Evolutionary conservation across 148 eudicot species (phyloP), one percentile per base, ranked within the genome.

Genomic region (Rhododendron vialii): DNA sequence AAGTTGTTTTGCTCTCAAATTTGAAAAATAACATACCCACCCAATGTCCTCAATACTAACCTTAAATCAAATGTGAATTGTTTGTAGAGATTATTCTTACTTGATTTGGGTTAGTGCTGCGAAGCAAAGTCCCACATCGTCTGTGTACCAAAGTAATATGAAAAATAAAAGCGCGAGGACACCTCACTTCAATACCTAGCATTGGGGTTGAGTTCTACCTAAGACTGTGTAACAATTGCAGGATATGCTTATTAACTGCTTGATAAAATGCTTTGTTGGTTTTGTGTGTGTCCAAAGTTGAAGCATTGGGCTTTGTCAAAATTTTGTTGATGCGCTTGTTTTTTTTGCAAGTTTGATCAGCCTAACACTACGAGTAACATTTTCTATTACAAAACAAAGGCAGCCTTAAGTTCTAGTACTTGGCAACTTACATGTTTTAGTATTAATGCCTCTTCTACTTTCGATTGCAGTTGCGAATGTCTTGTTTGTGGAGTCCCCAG

Each of bases 391-490:
- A 71, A 71, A 71, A 30, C 76, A 30, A 13, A 71, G 35, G 7
- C 38, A 33, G 76, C 38, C 20, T 12, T 1, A 71, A 13, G 12
- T 30, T 71, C 38, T 28, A 30, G 26, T n/a, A 2, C 38, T 71
- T 71, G 38, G 76, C 76, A 30, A 33, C 28, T 71, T 13, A 14
- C 41, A 30, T 14, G 36, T 38, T 69, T 12, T 28, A 11, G 12
- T 67, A 1, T 26, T 69, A 13, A 69, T 69, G 75, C 75, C 36
- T 28, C 18, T 12, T 12, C 36, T 69, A 30, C 3, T 71, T 15
- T 71, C 20, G 7, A 30, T 71, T 87, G 86, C 87, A 91, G 92
- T 53, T 74, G 92, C 91, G n/a, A 91, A 91, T 84, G 55, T 91
- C 15, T 67, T 88, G 28, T 90, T 88, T 51, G 47, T 89, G 84